phyloP scores from a whole-genome alignment of 1,139 yeast genomes.

The Yamadazyma blattariae region DNA sequence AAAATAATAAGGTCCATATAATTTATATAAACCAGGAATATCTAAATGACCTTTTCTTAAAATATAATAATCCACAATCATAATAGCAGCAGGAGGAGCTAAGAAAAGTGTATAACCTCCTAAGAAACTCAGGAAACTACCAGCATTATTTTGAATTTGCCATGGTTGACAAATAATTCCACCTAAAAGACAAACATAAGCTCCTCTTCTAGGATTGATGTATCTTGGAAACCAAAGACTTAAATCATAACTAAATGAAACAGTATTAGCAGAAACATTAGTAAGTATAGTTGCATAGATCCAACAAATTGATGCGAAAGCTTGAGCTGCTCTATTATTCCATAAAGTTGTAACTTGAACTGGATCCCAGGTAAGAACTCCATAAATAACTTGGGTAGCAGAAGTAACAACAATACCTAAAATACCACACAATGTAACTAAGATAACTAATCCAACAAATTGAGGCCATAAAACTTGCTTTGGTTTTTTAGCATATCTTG shows the following conservation, averaged over 20 bases:
- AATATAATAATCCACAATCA: constrained; percentile 11
- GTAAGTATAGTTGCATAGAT: constrained; percentile 25
- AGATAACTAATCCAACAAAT: constrained; percentile 24
- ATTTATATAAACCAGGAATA: constrained; percentile 9
- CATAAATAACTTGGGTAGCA: constrained; percentile 13
- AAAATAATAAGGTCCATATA: constrained; percentile 10
- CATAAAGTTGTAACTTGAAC: constrained; percentile 22
- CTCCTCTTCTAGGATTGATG: constrained; percentile 48
- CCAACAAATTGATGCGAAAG: constrained; percentile 31
- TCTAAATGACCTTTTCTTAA: constrained; percentile 8
- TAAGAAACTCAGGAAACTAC: constrained; percentile 10
- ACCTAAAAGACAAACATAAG: constrained; percentile 36
- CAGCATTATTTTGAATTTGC: constrained; percentile 13
- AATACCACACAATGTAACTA: constrained; percentile 14
- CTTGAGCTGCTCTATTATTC: constrained; percentile 34
- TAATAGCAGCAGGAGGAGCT: constrained; percentile 12
- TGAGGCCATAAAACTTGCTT: constrained; percentile 23
- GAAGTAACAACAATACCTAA: constrained; percentile 12
- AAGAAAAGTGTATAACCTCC: constrained; percentile 13
- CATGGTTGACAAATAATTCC: constrained; percentile 23
- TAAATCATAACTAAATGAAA: constrained; percentile 29
- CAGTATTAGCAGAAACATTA: constrained; percentile 22
- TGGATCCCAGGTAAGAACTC: constrained; percentile 30
- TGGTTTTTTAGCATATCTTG: constrained; percentile 25
- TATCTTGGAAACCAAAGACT: constrained; percentile 26